Conservation (phyloP, 139 green algal species). For the Chlorella sp. region DNA sequence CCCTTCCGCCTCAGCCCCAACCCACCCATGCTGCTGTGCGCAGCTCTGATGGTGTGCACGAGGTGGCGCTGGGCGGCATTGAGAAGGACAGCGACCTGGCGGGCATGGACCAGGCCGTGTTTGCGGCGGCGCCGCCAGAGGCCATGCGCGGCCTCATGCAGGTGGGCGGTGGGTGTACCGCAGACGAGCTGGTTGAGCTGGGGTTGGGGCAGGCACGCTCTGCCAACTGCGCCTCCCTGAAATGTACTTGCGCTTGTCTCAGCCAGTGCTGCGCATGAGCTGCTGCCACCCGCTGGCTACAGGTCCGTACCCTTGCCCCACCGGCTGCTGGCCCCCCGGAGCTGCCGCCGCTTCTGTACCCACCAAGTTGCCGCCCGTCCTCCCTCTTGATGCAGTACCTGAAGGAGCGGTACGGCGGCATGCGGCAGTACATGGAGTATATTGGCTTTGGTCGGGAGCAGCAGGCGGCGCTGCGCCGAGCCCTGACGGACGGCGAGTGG, state of each 20-base stretch:
- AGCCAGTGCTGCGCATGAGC: no score
- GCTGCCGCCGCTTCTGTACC: no score
- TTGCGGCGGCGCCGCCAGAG: conserved; percentile 38
- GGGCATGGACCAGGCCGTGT: conserved; percentile 44
- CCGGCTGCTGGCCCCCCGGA: no score
- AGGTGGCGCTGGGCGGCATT: conserved; percentile 54
- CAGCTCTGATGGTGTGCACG: conserved; percentile 43
- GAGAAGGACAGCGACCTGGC: conserved; percentile 42
- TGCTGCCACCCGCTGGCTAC: no score
- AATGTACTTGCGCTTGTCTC: no score
- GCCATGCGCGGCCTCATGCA: conserved; percentile 34
- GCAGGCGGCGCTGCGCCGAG: conserved; percentile 22
- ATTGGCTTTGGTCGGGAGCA: conserved; percentile 41
- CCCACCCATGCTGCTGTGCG: background rate
- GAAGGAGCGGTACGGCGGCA: conserved; percentile 38
- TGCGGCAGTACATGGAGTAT: conserved; percentile 34
- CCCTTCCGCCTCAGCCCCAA: background rate
- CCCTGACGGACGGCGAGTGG: conserved; percentile 1
- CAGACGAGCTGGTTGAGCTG: no score
- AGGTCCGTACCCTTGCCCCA: background rate
- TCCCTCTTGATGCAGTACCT: conserved; percentile 13
- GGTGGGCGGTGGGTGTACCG: no score
- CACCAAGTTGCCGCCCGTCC: no score
- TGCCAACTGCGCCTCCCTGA: no score
- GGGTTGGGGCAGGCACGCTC: no score